Evolutionary conservation across 2,329 filamentous ascomycete species (phyloP).

Genomic region (Ampelomyces quisqualis): DNA sequence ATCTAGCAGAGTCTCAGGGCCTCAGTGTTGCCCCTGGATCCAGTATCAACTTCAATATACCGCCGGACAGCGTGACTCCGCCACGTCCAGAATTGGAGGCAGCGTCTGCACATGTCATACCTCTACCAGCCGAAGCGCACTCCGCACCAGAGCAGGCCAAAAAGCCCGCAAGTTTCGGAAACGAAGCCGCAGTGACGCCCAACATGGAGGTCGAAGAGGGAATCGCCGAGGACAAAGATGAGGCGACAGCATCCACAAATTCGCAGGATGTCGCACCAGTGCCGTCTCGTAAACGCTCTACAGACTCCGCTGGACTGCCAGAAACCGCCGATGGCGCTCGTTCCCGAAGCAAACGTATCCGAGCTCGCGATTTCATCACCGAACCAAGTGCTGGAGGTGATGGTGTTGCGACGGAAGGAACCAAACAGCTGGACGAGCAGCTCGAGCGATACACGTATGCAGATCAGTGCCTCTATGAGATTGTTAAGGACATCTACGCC

Average conservation of each 20-base stretch:
- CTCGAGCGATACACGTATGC: conserved; percentile 56
- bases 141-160: conserved; percentile 5
- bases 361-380: conserved; percentile 59
- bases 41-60: conserved; percentile 47
- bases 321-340: conserved; percentile 59
- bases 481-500: conserved; percentile 54
- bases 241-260: conserved; percentile 7
- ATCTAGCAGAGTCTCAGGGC: conserved; percentile 46
- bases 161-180: conserved; percentile 1
- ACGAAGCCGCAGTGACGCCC: not conserved
- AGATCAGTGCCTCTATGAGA: conserved; percentile 60
- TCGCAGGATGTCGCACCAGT: conserved; percentile 39
- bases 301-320: conserved; percentile 59
- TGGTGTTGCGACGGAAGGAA: conserved; percentile 53
- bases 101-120: conserved; percentile 7
- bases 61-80: conserved; percentile 30
- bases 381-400: conserved; percentile 50
- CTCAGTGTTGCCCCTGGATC: conserved; percentile 39
- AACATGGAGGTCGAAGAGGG: conserved; percentile 18
- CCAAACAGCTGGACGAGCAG: conserved; percentile 57
- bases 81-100: conserved; percentile 11
- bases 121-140: conserved; percentile 8
- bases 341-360: conserved; percentile 61
- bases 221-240: conserved; percentile 25
- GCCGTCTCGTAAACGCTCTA: conserved; percentile 60